Evolutionary conservation across 2,329 filamentous ascomycete genomes (phyloP), one percentile per base, ranked within the genome.

Genomic region (Pyrenochaeta sp.): DNA sequence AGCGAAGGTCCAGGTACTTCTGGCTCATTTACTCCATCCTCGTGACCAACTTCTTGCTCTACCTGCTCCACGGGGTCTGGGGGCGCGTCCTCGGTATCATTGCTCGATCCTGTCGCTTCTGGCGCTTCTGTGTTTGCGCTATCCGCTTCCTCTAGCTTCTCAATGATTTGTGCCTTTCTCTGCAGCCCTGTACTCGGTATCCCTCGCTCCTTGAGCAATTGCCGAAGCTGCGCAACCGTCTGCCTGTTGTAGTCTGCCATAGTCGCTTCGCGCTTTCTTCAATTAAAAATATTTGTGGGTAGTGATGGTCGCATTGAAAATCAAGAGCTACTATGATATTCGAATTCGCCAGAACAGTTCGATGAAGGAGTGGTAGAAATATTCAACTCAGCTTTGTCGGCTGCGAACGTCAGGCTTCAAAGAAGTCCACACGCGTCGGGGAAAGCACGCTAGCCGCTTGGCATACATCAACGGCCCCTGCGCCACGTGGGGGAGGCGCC

Each of bases 81-180:
- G 37, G 52, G 52, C 58, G 54, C 56, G 49, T 59, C 62, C 22
- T 24, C 40, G 19, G 24, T 45, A 3, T 50, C 46, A 22, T 50
- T 52, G 45, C 58, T 56, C 19, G 44, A 51, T 5, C 46, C 52
- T 5, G 50, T 37, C 39, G 36, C 54, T 45, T 59, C 59, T 46
- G 52, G 53, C 5, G 61, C 56, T 55, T 61, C 62, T 10, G 50
- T 39, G 28, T 40, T 56, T 8, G 56, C 55, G 22, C 13, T 51
- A 42, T 73, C 72, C 50, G 61, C 59, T 62, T 73, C 76, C 53
- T 78, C 69, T 8, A 84, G 71, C 62, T 78, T 80, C 56, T 83
- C 81, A 34, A 83, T 73, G 47, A 81, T 80, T 57, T 83, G 78
- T 56, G 79, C 78, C 67, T 84, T 84, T 47, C 80, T 73, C 50